phyloP scores from a whole-genome alignment of 352 stramenopile genomes.

The Peronospora farinosa region DNA sequence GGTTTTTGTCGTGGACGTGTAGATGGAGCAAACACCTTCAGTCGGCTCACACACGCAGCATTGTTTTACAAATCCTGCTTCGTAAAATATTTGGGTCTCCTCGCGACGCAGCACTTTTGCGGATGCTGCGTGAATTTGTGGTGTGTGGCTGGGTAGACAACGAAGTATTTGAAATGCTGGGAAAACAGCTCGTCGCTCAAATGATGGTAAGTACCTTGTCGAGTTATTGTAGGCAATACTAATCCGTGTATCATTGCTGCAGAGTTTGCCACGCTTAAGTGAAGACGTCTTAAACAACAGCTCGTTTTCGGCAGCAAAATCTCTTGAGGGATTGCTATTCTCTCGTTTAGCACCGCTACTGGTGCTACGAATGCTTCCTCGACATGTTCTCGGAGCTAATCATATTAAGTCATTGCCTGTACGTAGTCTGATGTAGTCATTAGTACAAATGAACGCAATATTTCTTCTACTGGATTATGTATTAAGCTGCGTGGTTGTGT shows the following conservation, averaged over 20 bases:
- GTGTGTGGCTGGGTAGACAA: conserved; percentile 26
- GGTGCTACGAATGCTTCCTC: conserved; percentile 54
- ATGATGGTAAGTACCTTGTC: conserved; percentile 32
- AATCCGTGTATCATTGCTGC: neutral
- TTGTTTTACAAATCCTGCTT: conserved; percentile 28
- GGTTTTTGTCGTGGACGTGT: neutral
- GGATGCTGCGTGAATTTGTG: conserved; percentile 42
- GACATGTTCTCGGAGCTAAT: conserved; percentile 15
- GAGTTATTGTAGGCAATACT: neutral
- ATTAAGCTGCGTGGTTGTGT: conserved; percentile 9
- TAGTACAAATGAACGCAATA: neutral
- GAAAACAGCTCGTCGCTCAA: conserved; percentile 20
- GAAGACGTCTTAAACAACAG: conserved; percentile 45
- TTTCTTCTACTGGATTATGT: neutral
- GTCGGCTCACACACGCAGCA: conserved; percentile 3
- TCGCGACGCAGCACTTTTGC: conserved; percentile 35
- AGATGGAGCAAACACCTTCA: conserved; percentile 34
- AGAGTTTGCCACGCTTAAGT: conserved; percentile 39
- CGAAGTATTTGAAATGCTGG: conserved; percentile 19
- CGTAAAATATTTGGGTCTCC: conserved; percentile 41
- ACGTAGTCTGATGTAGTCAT: conserved; percentile 2
- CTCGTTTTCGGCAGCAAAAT: conserved; percentile 23
- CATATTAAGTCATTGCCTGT: conserved; percentile 18
- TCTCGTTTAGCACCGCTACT: conserved; percentile 49
- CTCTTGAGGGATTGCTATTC: conserved; percentile 54